Conservation (phyloP, 495 filamentous ascomycete species). For the Tuber microsphaerosporum region DNA sequence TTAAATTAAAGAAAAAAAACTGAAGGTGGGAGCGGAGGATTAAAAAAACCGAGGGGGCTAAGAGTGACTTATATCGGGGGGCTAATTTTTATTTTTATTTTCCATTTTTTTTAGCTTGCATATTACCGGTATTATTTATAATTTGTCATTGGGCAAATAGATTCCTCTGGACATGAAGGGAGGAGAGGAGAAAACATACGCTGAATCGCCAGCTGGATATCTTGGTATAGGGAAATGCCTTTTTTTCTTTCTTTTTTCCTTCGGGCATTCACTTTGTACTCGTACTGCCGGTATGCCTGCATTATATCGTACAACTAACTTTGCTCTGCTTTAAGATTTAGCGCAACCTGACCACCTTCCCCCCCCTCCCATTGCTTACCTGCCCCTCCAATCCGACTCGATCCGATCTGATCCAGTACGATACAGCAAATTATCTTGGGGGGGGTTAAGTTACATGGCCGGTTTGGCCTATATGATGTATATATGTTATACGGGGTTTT, state of each 20-base stretch:
- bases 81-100: neutral
- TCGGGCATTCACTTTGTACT: neutral
- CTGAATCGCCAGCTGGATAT: neutral
- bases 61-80: neutral
- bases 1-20: neutral
- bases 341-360: neutral
- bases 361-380: neutral
- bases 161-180: neutral
- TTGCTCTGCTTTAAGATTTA: neutral
- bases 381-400: neutral
- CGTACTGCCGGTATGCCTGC: neutral
- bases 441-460: neutral
- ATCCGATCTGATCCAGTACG: neutral
- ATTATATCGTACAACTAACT: neutral
- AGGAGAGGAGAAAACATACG: neutral
- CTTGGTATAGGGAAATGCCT: constrained; percentile 25
- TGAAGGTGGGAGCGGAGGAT: neutral
- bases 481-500: neutral
- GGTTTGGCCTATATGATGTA: neutral
- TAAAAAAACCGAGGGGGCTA: neutral
- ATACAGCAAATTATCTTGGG: neutral
- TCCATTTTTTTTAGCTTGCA: neutral
- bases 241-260: neutral
- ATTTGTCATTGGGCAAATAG: neutral
- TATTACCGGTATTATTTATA: neutral